A percentile compares a stretch with the other conserved stretches of the same genome.
phyloP scores from a whole-genome alignment of 306 rosid species.

The Medicago ruthenica region DNA sequence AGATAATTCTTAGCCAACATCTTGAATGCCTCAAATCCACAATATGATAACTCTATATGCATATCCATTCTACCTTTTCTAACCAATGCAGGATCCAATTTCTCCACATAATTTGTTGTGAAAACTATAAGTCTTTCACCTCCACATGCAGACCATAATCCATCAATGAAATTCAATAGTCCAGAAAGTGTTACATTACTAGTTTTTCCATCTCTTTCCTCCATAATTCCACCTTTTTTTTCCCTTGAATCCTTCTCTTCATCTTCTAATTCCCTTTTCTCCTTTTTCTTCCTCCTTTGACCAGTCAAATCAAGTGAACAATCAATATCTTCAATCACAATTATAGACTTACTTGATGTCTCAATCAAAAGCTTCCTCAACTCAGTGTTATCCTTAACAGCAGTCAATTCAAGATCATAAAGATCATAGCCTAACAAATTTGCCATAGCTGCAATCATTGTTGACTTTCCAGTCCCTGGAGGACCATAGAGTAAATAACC shows the following conservation, averaged over 20 bases:
- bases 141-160: constrained; percentile 83
- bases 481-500: constrained; percentile 83
- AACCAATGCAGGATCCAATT: constrained; percentile 82
- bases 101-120: constrained; percentile 82
- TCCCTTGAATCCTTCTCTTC: constrained; percentile 48
- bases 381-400: constrained; percentile 73
- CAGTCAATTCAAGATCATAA: constrained; percentile 73
- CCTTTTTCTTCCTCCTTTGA: constrained; percentile 57
- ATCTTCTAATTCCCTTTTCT: constrained; percentile 36
- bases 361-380: constrained; percentile 68
- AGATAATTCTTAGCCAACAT: constrained; percentile 70
- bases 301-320: constrained; percentile 81
- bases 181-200: constrained; percentile 77
- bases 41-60: constrained; percentile 73
- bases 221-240: constrained; percentile 32
- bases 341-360: constrained; percentile 68
- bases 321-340: constrained; percentile 79
- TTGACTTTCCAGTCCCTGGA: constrained; percentile 86
- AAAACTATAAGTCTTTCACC: constrained; percentile 79
- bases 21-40: constrained; percentile 73
- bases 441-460: constrained; percentile 87
- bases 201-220: constrained; percentile 45
- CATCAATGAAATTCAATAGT: constrained; percentile 80
- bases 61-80: constrained; percentile 90
- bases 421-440: constrained; percentile 70